Evolutionary conservation across 2,329 filamentous ascomycete species (phyloP).

Genomic region (Diaporthe sp.): DNA sequence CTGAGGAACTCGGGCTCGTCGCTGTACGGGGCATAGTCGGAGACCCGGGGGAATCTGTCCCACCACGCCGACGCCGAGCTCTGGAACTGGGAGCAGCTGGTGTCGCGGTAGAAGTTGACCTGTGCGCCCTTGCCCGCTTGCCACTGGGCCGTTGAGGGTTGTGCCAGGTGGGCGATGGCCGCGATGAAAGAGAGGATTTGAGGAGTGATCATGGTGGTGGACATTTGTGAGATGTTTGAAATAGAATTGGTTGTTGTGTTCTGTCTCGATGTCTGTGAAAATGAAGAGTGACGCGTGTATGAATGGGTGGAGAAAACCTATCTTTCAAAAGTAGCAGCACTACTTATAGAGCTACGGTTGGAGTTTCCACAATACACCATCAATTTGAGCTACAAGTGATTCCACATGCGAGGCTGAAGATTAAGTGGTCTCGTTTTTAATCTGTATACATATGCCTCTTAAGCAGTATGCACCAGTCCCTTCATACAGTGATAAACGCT

Average conservation of each 20-base stretch:
- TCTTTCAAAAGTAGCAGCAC: not conserved
- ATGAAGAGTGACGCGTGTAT: not conserved
- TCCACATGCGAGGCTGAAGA: not conserved
- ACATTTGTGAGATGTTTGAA: not conserved
- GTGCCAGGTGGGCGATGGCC: not conserved
- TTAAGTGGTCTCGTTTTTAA: too few relatives aligned
- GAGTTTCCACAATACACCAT: not conserved
- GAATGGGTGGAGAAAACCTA: not conserved
- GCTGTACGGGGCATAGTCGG: not conserved
- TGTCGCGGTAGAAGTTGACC: conserved; percentile 5
- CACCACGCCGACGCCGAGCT: not conserved
- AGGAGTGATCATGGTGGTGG: not conserved
- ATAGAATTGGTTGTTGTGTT: not conserved
- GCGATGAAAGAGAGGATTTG: not conserved
- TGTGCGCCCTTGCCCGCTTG: not conserved
- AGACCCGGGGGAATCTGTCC: not conserved
- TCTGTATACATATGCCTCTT: too few relatives aligned
- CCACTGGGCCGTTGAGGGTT: not conserved
- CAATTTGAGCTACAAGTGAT: not conserved
- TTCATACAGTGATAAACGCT: too few relatives aligned
- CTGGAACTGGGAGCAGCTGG: not conserved
- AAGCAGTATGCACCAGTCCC: too few relatives aligned
- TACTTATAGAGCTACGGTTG: not conserved
- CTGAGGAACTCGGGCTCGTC: not conserved
- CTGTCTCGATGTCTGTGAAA: not conserved